phyloP scores from a whole-genome alignment of 1,284 basidiomycete genomes.

The Marasmius oreades region DNA sequence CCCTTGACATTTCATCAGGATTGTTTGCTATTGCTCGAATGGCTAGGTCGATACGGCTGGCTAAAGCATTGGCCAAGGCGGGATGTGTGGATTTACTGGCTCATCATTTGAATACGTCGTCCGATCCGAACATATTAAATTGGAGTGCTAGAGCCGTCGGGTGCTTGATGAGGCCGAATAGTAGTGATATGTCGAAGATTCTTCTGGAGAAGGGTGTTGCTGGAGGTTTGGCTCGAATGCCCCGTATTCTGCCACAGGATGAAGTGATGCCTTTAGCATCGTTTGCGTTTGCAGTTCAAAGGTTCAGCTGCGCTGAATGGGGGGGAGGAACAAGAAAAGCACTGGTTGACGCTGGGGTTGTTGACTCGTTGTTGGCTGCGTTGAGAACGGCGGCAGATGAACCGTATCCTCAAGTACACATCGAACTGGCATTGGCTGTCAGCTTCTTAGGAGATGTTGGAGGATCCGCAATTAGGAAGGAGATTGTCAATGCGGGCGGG shows the following conservation, averaged over 20 bases:
- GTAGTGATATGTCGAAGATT: slow-evolving; percentile 21
- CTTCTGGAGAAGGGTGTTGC: slow-evolving; percentile 23
- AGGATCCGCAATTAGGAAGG: slow-evolving; percentile 19
- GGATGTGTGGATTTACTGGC: slow-evolving; percentile 19
- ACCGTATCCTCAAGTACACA: slow-evolving; percentile 19
- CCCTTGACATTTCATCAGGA: slow-evolving; percentile 16
- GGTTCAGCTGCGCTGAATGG: slow-evolving; percentile 26
- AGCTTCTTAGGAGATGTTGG: slow-evolving; percentile 22
- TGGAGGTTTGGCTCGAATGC: slow-evolving; percentile 21
- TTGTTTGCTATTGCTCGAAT: slow-evolving; percentile 22
- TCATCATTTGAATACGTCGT: slow-evolving; percentile 17
- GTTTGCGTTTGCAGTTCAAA: slow-evolving; percentile 24
- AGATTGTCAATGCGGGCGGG: slow-evolving; percentile 22
- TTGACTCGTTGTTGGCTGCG: slow-evolving; percentile 21
- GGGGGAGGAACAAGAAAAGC: slow-evolving; percentile 22
- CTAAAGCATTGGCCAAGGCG: slow-evolving; percentile 19
- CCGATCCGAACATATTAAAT: slow-evolving; percentile 20
- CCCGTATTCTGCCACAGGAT: slow-evolving; percentile 20
- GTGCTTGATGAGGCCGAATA: slow-evolving; percentile 24
- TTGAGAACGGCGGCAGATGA: slow-evolving; percentile 20
- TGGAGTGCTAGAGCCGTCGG: slow-evolving; percentile 21
- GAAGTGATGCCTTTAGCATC: slow-evolving; percentile 22
- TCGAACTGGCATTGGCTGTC: slow-evolving; percentile 21
- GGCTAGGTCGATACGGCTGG: slow-evolving; percentile 21
- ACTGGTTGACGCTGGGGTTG: slow-evolving; percentile 18